Evolutionary conservation across 2,329 filamentous ascomycete species (phyloP).

Genomic region (Mycosphaerella sp.): DNA sequence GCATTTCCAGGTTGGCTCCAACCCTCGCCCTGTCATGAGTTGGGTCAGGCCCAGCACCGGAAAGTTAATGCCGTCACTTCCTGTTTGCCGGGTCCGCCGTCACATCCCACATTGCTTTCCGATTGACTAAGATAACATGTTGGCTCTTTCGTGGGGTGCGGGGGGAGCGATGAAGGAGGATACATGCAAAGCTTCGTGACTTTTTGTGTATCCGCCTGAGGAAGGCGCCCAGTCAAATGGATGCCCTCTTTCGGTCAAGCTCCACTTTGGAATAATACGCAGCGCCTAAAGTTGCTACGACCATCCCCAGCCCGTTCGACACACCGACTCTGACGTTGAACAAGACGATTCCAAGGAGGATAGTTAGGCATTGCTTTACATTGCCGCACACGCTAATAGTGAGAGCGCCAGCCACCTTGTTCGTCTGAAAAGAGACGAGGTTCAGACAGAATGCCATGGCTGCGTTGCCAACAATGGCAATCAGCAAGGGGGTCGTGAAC

Average conservation of each 20-base stretch:
- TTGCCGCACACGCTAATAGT: slow-evolving; percentile 36
- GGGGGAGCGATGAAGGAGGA: no score
- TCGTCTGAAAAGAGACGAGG: slow-evolving; percentile 36
- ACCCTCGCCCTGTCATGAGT: background rate
- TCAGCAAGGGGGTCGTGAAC: slow-evolving; percentile 21
- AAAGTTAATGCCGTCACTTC: background rate
- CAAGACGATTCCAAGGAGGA: slow-evolving; percentile 34
- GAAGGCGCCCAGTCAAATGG: background rate
- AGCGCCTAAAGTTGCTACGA: slow-evolving; percentile 50
- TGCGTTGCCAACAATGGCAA: slow-evolving; percentile 31
- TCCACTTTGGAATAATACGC: slow-evolving; percentile 55
- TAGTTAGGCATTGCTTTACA: slow-evolving; percentile 35
- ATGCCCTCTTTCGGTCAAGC: slow-evolving; percentile 42
- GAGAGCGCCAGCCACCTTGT: slow-evolving; percentile 36
- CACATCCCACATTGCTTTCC: background rate
- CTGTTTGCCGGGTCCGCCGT: background rate
- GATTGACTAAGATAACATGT: background rate
- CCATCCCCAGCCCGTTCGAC: slow-evolving; percentile 50
- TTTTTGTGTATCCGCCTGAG: background rate
- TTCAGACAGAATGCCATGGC: slow-evolving; percentile 34
- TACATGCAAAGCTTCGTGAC: background rate
- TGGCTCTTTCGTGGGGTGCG: no score
- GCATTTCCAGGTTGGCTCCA: background rate
- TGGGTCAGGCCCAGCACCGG: background rate
- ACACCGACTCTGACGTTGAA: slow-evolving; percentile 32